Evolutionary conservation across 495 filamentous ascomycete genomes (phyloP), one percentile per base, ranked within the genome.

Genomic region (Penicillium pulvis): DNA sequence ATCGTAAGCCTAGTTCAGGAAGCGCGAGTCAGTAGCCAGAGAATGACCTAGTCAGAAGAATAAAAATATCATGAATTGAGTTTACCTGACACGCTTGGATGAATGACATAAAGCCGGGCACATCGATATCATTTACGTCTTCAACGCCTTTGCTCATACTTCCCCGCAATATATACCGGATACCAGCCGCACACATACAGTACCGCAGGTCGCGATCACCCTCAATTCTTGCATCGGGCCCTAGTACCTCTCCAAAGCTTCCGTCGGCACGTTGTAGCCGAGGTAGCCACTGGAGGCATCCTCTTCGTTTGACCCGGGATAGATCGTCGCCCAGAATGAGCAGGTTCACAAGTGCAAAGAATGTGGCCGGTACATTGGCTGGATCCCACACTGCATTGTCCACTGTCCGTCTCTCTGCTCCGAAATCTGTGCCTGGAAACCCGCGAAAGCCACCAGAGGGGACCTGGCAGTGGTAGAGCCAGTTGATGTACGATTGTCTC

Each of bases 171-270:
- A 95, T 87, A 83, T 89, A 97, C 35, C 94, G 79, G n/a, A 94
- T 86, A 20, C 84, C 86, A 42, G 88, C 79, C 14, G 89, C 91
- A 59, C 86, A 84, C 66, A 94, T 96, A 66, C 92, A 94, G 69
- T 90, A 93, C 44, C 95, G 77, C 76, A 92, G 84, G 71, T 98
- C 94, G 46, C 84, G 83, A 16, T 90, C 90, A 1, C 93, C 93
- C 30, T 85, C 85, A 24, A 96, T 79, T 30, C 72, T 73, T 23
- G 82, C 87, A 48, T 79, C 69, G 42, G 80, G 77, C 12, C 82
- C 81, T 5, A 93, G 61, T 28, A 87, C 79, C 70, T 98, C 92
- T 2, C 93, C 95, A 74, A 98, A 98, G 63, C 92, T 93, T 14
- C 94, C 94, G 69, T 97, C 88, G 2, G 75, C 71, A 14, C 92